Evolutionary conservation across 768 basidiomycete species (phyloP).

Genomic region (Exidia glandulosa): DNA sequence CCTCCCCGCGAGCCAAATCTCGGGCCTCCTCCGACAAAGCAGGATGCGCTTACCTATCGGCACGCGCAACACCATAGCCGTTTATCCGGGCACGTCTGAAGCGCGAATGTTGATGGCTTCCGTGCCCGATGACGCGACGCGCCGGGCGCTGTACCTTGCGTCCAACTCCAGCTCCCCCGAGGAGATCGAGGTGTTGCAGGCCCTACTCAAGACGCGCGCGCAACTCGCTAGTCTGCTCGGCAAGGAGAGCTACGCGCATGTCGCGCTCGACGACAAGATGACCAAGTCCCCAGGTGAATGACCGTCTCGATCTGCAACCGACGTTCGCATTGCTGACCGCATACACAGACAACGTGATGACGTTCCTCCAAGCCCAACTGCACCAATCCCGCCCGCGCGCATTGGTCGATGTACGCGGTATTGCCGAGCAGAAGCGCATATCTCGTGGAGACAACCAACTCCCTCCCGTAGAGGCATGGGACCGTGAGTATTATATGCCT

Average conservation of each 20-base stretch:
- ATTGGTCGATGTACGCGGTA: constrained; percentile 53
- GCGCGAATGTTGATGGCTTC: constrained; percentile 90
- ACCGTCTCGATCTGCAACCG: not conserved
- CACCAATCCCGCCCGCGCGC: constrained; percentile 74
- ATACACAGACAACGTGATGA: constrained; percentile 63
- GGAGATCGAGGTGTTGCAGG: constrained; percentile 69
- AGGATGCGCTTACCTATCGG: constrained; percentile 1
- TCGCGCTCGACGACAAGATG: constrained; percentile 92
- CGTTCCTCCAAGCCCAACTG: constrained; percentile 75
- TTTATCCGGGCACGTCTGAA: constrained; percentile 80
- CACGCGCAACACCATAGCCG: constrained; percentile 30
- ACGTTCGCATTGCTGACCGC: not conserved
- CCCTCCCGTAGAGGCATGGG: constrained; percentile 80
- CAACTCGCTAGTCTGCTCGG: constrained; percentile 81
- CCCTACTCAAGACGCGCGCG: constrained; percentile 62
- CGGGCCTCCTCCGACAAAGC: constrained; percentile 17
- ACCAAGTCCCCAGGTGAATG: constrained; percentile 77
- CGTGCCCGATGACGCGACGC: constrained; percentile 73
- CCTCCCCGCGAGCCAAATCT: constrained; percentile 42
- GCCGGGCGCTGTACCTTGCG: constrained; percentile 74
- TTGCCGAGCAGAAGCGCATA: constrained; percentile 61
- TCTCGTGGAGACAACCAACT: constrained; percentile 39
- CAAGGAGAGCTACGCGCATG: constrained; percentile 73
- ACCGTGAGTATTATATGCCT: constrained; percentile 87
- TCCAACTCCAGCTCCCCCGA: constrained; percentile 63